phyloP scores from a whole-genome alignment of 2,329 filamentous ascomycete genomes.

The Sphaceloma murrayae region DNA sequence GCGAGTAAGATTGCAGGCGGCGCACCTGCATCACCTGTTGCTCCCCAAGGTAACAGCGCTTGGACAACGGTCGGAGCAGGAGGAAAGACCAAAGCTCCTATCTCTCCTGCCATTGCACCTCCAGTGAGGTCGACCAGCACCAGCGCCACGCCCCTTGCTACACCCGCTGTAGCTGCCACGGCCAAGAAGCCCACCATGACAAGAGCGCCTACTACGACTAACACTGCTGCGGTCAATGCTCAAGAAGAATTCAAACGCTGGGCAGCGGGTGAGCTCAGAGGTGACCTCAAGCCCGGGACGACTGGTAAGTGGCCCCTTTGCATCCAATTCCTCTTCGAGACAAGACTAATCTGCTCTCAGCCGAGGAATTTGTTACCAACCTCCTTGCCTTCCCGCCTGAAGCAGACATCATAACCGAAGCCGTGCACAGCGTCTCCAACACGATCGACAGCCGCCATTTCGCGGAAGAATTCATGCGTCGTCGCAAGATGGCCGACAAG shows the following conservation, averaged over 20 bases:
- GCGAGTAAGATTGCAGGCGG: slow-evolving; percentile 62
- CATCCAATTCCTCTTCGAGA: no score
- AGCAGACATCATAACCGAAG: slow-evolving; percentile 73
- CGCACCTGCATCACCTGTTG: slow-evolving; percentile 30
- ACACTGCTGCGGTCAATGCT: slow-evolving; percentile 49
- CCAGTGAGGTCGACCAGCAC: slow-evolving; percentile 43
- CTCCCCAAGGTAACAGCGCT: slow-evolving; percentile 46
- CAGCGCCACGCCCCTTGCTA: slow-evolving; percentile 30
- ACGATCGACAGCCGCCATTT: slow-evolving; percentile 91
- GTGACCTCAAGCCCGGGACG: slow-evolving; percentile 60
- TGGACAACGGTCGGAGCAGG: slow-evolving; percentile 95
- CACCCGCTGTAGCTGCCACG: no score
- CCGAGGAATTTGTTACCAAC: slow-evolving; percentile 69
- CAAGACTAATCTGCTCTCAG: slow-evolving; percentile 36
- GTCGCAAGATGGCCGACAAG: slow-evolving; percentile 87
- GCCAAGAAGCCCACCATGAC: slow-evolving; percentile 29
- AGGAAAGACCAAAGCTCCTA: slow-evolving; percentile 65
- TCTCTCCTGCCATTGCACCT: slow-evolving; percentile 41
- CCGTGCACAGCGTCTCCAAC: slow-evolving; percentile 74
- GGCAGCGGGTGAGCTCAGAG: slow-evolving; percentile 68
- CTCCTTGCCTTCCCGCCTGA: slow-evolving; percentile 70
- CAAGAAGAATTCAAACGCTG: slow-evolving; percentile 92
- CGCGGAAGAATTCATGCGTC: slow-evolving; percentile 85
- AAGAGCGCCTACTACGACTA: slow-evolving; percentile 46
- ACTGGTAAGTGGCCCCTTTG: slow-evolving; percentile 44